Base-by-base conservation (phyloP, 192 early-diverging fungal species). In the Tieghemiomyces parasiticus region DNA sequence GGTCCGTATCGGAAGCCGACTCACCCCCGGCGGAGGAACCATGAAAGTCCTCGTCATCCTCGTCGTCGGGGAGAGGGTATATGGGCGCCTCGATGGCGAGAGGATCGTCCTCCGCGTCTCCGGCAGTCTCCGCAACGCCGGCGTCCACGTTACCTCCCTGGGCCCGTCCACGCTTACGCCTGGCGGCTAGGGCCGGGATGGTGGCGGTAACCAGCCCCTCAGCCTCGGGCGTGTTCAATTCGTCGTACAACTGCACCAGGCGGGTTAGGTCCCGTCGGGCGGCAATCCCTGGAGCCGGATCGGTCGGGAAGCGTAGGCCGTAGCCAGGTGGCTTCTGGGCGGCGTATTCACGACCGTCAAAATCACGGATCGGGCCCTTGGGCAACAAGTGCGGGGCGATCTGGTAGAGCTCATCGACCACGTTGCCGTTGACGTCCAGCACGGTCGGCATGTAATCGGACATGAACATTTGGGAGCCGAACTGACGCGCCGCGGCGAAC, bases 401-500 rank as follows among this genome's bases (percentile, higher is more conserved):
- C 58, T 87, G 84, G 9, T 81, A 80, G 34, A 81, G 69, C 53
- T 84, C 80, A 63, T 89, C 88, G 10, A 85, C 75, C 35, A 90
- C 81, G 61, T 76, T 76, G 31, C 74, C 75, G 60, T 86, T 74
- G 19, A 74, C 74, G 54, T 83, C 78, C 66, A 80, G 74, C 13
- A 76, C 74, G n/a, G 86, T 77, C 13, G 79, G 73, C 3, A 76
- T 73, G 60, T 87, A 90, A 61, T 93, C 91, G 22, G 70, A 79
- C 61, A 75, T 72, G 74, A 88, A 88, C 60, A 87, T 82, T 60
- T 93, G 91, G 51, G 88, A 86, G 14, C 71, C 67, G 76, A 82
- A 81, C 3, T 65, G 67, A 20, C 65, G 60, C 0, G 69, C 69
- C 14, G 75, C 61, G 46, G 67, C 61, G 34, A 78, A 80, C 19